phyloP scores from a whole-genome alignment of 345 rosid species.

The Eucalyptus viminalis region DNA sequence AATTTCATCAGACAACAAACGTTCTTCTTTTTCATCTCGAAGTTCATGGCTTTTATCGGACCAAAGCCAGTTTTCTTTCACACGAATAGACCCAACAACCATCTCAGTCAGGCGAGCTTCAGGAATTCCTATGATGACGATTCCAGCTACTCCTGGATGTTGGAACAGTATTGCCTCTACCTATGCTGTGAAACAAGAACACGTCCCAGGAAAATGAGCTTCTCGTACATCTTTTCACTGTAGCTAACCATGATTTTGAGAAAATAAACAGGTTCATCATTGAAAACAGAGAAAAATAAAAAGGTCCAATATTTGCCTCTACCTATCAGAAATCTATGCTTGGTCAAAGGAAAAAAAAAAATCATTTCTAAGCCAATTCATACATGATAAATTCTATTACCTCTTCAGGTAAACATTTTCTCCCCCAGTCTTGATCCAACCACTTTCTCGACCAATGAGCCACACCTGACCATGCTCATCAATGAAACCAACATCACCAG shows the following conservation, averaged over 20 bases:
- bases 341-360: neutral
- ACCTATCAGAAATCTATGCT: neutral
- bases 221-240: neutral
- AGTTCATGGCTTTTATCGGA: slow-evolving; percentile 5
- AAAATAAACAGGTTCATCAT: neutral
- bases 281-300: neutral
- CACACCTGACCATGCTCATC: slow-evolving; percentile 59
- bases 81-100: slow-evolving; percentile 60
- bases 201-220: neutral
- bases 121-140: slow-evolving; percentile 49
- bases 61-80: slow-evolving; percentile 61
- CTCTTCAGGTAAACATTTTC: slow-evolving; percentile 87
- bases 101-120: slow-evolving; percentile 55
- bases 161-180: slow-evolving; percentile 44
- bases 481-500: slow-evolving; percentile 62
- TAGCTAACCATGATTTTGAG: neutral
- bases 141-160: slow-evolving; percentile 51
- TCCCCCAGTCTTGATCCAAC: slow-evolving; percentile 75
- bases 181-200: slow-evolving; percentile 8
- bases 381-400: slow-evolving; percentile 7
- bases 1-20: slow-evolving; percentile 28
- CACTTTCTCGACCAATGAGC: slow-evolving; percentile 66
- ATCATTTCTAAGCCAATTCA: neutral
- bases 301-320: too few relatives aligned
- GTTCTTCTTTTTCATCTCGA: neutral